Evolutionary conservation across 2,329 filamentous ascomycete species (phyloP), one percentile per base, ranked within the genome.

Genomic region (Ophiocordyceps robertsii): DNA sequence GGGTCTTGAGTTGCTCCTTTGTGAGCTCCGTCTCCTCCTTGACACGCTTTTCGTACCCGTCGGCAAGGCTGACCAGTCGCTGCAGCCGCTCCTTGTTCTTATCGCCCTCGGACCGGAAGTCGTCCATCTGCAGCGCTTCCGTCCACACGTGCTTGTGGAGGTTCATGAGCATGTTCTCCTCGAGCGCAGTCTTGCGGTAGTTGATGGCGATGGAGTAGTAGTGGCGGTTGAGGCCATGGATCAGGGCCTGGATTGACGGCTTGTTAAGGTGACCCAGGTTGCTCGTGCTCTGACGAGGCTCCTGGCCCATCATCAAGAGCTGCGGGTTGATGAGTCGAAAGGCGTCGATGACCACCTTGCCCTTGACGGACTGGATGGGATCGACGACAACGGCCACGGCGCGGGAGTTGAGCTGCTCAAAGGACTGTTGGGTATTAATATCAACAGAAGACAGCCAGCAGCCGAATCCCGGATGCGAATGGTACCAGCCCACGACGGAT

Each of bases 101-200:
- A 50, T 80, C 72, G 43, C 81, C 86, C 60, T 96, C 90, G 44
- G 77, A 69, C 50, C 81, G 77, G 73, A 98, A 98, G 64, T 96
- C 89, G 47, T 90, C 85, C 88, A 98, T 96, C 61, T 95, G 80
- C 50, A 98, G 66, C 6, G 90, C 92, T 64, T 98, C 92, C 1
- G 93, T 98, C 92, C 92, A 98, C 37, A 95, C 89, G 53, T 96
- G 92, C 73, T 98, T 98, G 75, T 98, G 92, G 51, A 98, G 70
- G 62, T 98, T 98, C 93, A 98, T 98, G 56, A 98, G 67, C 92
- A 98, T 98, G 66, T 95, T 96, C 72, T 98, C 93, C 63, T 98
- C 92, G 40, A 98, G 72, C 1, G 87, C 90, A 0, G 90, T 95
- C 72, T 98, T 98, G 59, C 90, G 77, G 67, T 98, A 98, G 67